Percentiles rank a stretch among this genome's conserved stretches.
Evolutionary conservation across 768 basidiomycete species (phyloP).

Genomic region (Boletales sp.): DNA sequence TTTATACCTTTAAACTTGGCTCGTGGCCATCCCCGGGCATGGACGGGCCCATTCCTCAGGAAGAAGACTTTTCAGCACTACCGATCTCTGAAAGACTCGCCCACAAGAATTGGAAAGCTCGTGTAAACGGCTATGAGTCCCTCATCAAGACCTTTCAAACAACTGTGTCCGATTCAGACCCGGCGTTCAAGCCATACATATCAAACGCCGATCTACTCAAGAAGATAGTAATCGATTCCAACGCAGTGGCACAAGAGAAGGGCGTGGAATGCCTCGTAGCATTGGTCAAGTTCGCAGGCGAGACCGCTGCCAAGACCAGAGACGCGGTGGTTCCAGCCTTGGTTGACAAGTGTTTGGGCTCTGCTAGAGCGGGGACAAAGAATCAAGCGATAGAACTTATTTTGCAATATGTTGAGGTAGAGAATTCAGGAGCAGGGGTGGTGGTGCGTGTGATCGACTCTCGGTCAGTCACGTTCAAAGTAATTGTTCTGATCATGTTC

Average conservation of each 20-base stretch:
- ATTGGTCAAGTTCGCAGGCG: conserved; percentile 89
- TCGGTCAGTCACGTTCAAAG: conserved; percentile 26
- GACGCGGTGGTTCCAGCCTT: conserved; percentile 82
- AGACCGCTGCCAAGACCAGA: conserved; percentile 78
- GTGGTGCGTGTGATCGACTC: conserved; percentile 60
- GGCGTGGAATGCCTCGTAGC: conserved; percentile 86
- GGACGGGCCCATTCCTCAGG: conserved; percentile 89
- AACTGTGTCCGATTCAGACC: conserved; percentile 90
- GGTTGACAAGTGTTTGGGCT: conserved; percentile 95
- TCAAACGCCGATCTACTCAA: conserved; percentile 75
- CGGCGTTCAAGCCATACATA: conserved; percentile 87
- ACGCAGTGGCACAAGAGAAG: conserved; percentile 98
- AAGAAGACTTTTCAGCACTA: conserved; percentile 88
- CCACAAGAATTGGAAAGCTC: conserved; percentile 99
- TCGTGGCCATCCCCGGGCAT: conserved; percentile 36
- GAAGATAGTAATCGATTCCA: conserved; percentile 86
- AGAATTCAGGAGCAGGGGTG: conserved; percentile 82
- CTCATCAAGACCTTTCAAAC: conserved; percentile 84
- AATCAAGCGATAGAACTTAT: conserved; percentile 81
- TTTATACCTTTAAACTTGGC: background rate
- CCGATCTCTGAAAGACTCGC: conserved; percentile 75
- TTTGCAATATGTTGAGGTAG: conserved; percentile 89
- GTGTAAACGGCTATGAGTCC: conserved; percentile 87
- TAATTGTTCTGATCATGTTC: conserved; percentile 23
- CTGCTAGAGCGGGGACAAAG: conserved; percentile 86